Percentiles rank a stretch among this genome's conserved stretches.
Evolutionary conservation across 148 eudicot genomes (phyloP).

Genomic region (Chenopodium suecicum): DNA sequence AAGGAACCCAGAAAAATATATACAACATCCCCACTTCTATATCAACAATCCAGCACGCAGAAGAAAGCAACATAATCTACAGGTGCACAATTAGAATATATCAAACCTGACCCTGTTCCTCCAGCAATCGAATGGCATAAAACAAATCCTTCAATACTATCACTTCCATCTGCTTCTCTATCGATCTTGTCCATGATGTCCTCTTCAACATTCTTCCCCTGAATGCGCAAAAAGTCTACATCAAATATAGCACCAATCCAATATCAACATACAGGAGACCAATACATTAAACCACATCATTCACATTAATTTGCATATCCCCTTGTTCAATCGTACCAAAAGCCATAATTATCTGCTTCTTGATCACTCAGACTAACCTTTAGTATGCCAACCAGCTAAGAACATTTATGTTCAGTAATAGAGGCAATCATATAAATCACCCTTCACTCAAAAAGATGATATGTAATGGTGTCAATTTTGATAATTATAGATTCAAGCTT

Average conservation of each 20-base stretch:
- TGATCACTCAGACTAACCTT: neutral
- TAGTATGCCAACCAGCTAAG: neutral
- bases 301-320: neutral
- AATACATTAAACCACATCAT: neutral
- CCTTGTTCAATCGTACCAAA: neutral
- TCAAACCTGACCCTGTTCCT: slow-evolving; percentile 95
- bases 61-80: neutral
- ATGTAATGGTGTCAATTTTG: neutral
- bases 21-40: neutral
- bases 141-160: slow-evolving; percentile 98
- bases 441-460: neutral
- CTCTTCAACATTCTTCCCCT: slow-evolving; percentile 95
- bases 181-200: slow-evolving; percentile 99
- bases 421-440: neutral
- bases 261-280: neutral
- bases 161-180: slow-evolving; percentile 99
- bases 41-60: neutral
- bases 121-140: slow-evolving; percentile 99
- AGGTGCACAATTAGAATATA: neutral
- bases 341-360: neutral
- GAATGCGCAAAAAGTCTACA: slow-evolving; percentile 23
- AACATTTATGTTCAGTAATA: neutral
- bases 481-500: neutral
- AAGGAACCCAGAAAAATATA: neutral
- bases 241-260: slow-evolving; percentile 6